Base-by-base conservation (phyloP, 2,329 filamentous ascomycete species). In the Arthrobotrys sphaeroides region DNA sequence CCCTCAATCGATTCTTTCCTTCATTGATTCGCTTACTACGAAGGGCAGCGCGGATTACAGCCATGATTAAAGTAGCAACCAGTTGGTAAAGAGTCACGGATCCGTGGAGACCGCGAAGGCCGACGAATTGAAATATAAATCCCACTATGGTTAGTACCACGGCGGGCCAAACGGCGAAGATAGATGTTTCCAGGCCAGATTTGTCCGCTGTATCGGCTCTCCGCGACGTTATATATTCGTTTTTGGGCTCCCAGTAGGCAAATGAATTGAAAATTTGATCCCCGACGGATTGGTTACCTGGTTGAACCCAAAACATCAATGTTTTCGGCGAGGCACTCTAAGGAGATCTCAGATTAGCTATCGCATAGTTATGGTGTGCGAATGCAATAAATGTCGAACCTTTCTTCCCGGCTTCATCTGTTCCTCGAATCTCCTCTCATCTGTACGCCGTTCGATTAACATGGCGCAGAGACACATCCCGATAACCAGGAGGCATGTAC, bases 121-220 rank as follows among this genome's bases (percentile, higher is more conserved):
- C 78, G 7, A 74, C 64, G 28, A 78, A 78, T 22, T 79, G 68
- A 5, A 67, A 16, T 47, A 78, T 33, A 28, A 79, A 78, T 1
- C 78, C 78, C 7, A 68, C 4, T 13, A 51, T 68, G 16, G 64
- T 22, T 16, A 55, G 47, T 18, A 24, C 13, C 3, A 68, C 31
- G 0, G 64, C 51, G 5, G 49, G 13, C 38, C 51, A 43, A 16
- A 68, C 12, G 12, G 24, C 10, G 12, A 47, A n/a, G 1, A 49
- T 7, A 16, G 33, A n/a, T 4, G 13, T 20, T 0, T 12, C 24
- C 12, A 5, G n/a, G 18, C 12, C 40, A 7, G 28, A 20, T 16
- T 12, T 16, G 16, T 45, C 28, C n/a, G n/a, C n/a, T n/a, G n/a
- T 10, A 43, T 24, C n/a, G n/a, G n/a, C n/a, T 18, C 51, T 43